Evolutionary conservation across 345 rosid genomes (phyloP).

Genomic region (Rubroshorea leprosula): DNA sequence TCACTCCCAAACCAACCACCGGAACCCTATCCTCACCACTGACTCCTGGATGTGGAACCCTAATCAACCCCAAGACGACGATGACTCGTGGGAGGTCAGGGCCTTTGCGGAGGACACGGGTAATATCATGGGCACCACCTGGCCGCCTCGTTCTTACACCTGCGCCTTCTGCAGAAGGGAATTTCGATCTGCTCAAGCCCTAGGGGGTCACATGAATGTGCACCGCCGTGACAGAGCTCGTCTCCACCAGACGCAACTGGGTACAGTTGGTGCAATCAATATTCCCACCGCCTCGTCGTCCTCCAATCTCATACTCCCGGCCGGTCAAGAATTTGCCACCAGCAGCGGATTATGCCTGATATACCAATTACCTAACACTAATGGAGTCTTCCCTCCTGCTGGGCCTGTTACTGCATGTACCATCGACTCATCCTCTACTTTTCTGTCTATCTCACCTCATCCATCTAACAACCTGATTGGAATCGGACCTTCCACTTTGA

Average conservation of each 20-base stretch:
- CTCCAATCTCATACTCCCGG: constrained; percentile 31
- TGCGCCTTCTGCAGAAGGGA: constrained; percentile 92
- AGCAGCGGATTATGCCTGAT: constrained; percentile 51
- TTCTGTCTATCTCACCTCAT: constrained; percentile 38
- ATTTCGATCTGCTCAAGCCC: constrained; percentile 95
- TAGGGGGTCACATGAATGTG: constrained; percentile 98
- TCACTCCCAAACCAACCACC: constrained; percentile 10
- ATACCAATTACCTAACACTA: constrained; percentile 69
- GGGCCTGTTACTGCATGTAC: constrained; percentile 14
- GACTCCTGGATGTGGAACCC: constrained; percentile 67
- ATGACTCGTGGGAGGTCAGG: constrained; percentile 91
- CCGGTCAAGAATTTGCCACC: constrained; percentile 38
- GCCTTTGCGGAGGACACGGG: constrained; percentile 86
- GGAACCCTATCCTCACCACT: constrained; percentile 15
- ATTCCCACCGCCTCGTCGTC: constrained; percentile 20
- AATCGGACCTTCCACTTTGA: constrained; percentile 18
- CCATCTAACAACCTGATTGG: constrained; percentile 20
- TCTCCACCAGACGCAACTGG: constrained; percentile 51
- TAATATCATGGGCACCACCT: constrained; percentile 69
- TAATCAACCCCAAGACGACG: constrained; percentile 41
- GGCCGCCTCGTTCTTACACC: constrained; percentile 96
- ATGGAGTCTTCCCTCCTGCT: constrained; percentile 24
- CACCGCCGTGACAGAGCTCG: constrained; percentile 92
- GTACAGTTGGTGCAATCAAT: constrained; percentile 8
- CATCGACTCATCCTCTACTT: constrained; percentile 43